Evolutionary conservation across 2,329 filamentous ascomycete species (phyloP).

Genomic region (Fusarium virguliforme): DNA sequence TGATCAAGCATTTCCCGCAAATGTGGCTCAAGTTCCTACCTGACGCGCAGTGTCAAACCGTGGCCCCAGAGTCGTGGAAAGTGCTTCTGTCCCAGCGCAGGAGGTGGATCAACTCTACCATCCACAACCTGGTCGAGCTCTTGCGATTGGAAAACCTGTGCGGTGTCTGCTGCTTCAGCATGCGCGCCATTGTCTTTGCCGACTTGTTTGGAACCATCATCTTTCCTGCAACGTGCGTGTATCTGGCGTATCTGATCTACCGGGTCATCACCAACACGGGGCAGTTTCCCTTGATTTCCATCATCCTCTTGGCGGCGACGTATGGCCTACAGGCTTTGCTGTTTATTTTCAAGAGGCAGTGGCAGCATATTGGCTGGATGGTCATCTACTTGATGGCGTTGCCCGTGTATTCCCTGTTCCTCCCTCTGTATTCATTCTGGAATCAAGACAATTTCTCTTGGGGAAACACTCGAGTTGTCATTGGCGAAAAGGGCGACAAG

Average conservation of each 20-base stretch:
- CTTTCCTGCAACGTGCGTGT: constrained; percentile 88
- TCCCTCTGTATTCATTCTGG: constrained; percentile 99
- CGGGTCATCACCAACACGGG: constrained; percentile 77
- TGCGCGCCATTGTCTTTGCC: constrained; percentile 96
- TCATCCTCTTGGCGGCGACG: constrained; percentile 89
- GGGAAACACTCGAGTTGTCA: constrained; percentile 98
- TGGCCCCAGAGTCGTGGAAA: constrained; percentile 93
- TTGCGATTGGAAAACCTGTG: constrained; percentile 94
- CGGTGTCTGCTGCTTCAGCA: constrained; percentile 98
- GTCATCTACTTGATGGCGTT: constrained; percentile 97
- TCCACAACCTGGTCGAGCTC: constrained; percentile 95
- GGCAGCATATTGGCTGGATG: constrained; percentile 99
- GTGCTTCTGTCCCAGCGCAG: constrained; percentile 97
- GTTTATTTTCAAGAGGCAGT: constrained; percentile 96
- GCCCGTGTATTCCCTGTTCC: constrained; percentile 91
- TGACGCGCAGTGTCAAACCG: constrained; percentile 93
- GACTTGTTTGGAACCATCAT: constrained; percentile 95
- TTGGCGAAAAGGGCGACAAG: constrained; percentile 93
- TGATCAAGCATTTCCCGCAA: constrained; percentile 96
- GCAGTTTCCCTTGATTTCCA: constrained; percentile 87
- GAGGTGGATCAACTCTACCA: constrained; percentile 99
- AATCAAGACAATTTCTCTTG: constrained; percentile 99
- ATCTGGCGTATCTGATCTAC: constrained; percentile 92
- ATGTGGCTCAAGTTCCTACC: constrained; percentile 98
- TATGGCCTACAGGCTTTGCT: constrained; percentile 97